Base-by-base conservation (phyloP, 2,329 filamentous ascomycete species). In the Diaporthe citri region DNA sequence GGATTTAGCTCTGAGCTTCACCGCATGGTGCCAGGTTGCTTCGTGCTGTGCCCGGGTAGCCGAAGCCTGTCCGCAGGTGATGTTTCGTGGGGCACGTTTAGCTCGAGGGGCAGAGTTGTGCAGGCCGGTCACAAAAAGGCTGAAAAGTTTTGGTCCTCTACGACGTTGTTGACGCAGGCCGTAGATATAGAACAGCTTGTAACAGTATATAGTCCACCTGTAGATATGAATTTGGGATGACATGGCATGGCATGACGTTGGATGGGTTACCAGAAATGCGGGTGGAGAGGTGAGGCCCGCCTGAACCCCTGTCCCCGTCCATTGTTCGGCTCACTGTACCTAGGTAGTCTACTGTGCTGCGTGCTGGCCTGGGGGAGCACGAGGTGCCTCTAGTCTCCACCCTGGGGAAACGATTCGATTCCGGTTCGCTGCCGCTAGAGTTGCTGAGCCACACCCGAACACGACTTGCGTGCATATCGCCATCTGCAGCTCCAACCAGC, bases 401-500 rank as follows among this genome's bases (percentile, higher is more conserved):
- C 31, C 46, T 52, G 34, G 64, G 64, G 46, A 52, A 52, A 67
- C 64, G 25, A 52, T 52, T 67, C 64, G 48, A 51, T 67, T 55
- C 64, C 48, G 34, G 64, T 69, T 69, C 64, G 64, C 64, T 69
- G 64, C 64, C 64, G 48, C 48, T 31, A 71, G 36, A n/a, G 39
- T n/a, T 71, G 67, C 71, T 73, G 43, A 73, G 71, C 71, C 71
- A 73, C 71, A 48, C 48, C 28, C 52, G 60, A 25, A 43, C 36
- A 66, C 71, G 70, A 36, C 56, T 69, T 55, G 48, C 34, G 8
- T 69, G 64, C 64, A 69, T 66, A 66, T 66, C 60, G 43, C 60
- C 64, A 69, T 69, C 64, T 59, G 20, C 56, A 59, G 13, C 56
- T 36, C 56, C 36, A 55, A 52, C 46, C 64, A 28, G 34, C 64